Percentiles rank a stretch among this genome's conserved stretches.
phyloP scores from a whole-genome alignment of 2,329 filamentous ascomycete genomes.

The Diaporthe ilicicola region DNA sequence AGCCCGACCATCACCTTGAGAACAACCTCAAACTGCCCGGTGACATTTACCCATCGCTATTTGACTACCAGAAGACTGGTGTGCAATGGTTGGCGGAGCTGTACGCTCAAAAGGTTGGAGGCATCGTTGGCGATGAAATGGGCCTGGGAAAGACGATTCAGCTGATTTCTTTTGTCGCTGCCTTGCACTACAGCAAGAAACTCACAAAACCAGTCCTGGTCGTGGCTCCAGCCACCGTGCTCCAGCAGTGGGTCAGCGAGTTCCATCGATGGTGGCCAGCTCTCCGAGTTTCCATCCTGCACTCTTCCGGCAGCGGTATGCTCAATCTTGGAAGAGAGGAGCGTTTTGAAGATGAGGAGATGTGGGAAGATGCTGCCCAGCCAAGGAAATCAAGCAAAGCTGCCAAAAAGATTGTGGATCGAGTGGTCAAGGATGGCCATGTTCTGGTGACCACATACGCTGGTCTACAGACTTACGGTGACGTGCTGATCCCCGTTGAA shows the following conservation, averaged over 20 bases:
- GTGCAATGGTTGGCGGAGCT: constrained; percentile 97
- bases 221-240: constrained; percentile 91
- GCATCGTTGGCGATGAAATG: constrained; percentile 98
- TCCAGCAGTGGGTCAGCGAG: constrained; percentile 98
- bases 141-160: constrained; percentile 89
- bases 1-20: constrained; percentile 77
- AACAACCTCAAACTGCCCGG: constrained; percentile 84
- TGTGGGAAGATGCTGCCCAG: constrained; percentile 56
- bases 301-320: constrained; percentile 97
- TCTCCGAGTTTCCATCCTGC: constrained; percentile 92
- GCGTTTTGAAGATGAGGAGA: constrained; percentile 60
- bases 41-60: constrained; percentile 90
- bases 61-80: constrained; percentile 96
- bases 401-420: constrained; percentile 82
- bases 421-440: constrained; percentile 85
- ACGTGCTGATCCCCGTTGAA: constrained; percentile 80
- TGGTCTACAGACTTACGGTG: constrained; percentile 90
- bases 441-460: constrained; percentile 96
- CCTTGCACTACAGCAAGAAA: constrained; percentile 89
- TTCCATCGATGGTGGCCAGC: constrained; percentile 99
- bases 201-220: constrained; percentile 87
- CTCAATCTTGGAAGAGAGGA: constrained; percentile 78
- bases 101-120: constrained; percentile 87
- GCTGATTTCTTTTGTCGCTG: constrained; percentile 81
- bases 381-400: constrained; percentile 67